Evolutionary conservation across 495 filamentous ascomycete genomes (phyloP).

Genomic region (Aspergillus avenaceus): DNA sequence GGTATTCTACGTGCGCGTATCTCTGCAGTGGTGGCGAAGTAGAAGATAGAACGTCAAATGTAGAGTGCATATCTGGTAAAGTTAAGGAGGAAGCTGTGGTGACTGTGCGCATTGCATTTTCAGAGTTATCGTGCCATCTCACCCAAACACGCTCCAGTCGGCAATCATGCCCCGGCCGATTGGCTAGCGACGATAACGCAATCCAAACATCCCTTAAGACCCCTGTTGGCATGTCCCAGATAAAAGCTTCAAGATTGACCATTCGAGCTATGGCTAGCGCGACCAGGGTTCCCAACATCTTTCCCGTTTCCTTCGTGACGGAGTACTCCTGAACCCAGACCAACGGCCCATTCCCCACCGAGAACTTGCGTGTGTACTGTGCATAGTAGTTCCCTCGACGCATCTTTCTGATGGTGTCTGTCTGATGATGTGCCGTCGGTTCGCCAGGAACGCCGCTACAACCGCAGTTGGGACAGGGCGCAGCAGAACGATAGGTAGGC

Average conservation of each 20-base stretch:
- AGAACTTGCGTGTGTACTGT: slow-evolving; percentile 83
- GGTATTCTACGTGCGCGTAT: slow-evolving; percentile 66
- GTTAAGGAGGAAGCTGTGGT: slow-evolving; percentile 19
- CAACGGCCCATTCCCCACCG: slow-evolving; percentile 78
- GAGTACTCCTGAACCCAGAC: slow-evolving; percentile 85
- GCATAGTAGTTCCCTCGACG: slow-evolving; percentile 76
- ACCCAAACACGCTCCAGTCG: slow-evolving; percentile 80
- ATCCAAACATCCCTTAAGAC: slow-evolving; percentile 85
- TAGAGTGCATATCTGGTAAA: slow-evolving; percentile 16
- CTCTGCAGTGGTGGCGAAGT: slow-evolving; percentile 24
- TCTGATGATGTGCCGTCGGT: slow-evolving; percentile 9
- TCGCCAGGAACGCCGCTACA: slow-evolving; percentile 19
- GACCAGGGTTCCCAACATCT: slow-evolving; percentile 91
- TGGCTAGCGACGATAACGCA: slow-evolving; percentile 70
- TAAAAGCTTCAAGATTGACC: slow-evolving; percentile 84
- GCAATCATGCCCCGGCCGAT: slow-evolving; percentile 55
- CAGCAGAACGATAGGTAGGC: slow-evolving; percentile 5
- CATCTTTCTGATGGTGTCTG: slow-evolving; percentile 6
- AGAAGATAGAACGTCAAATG: slow-evolving; percentile 5
- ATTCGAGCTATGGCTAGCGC: slow-evolving; percentile 80
- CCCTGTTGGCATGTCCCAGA: slow-evolving; percentile 97
- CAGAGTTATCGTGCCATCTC: slow-evolving; percentile 82
- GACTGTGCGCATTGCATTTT: slow-evolving; percentile 31
- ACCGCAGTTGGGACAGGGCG: slow-evolving; percentile 35
- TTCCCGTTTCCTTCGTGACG: slow-evolving; percentile 83